Evolutionary conservation across 2,329 filamentous ascomycete species (phyloP).

Genomic region (Saccharata proteae): DNA sequence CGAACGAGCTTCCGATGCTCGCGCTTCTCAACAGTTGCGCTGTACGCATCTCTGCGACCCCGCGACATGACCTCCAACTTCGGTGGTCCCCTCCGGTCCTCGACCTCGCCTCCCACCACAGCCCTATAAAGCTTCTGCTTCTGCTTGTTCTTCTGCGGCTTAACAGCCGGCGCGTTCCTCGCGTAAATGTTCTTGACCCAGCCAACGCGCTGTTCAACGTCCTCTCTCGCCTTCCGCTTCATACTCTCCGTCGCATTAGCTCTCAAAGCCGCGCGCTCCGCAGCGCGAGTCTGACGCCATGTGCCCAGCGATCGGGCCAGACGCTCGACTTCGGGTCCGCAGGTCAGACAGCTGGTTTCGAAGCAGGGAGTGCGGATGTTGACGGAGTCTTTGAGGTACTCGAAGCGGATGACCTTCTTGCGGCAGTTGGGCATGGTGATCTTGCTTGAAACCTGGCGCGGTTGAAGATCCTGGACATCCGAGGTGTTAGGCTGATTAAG

Average conservation of each 20-base stretch:
- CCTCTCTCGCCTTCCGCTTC: no score
- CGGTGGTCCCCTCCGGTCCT: background rate
- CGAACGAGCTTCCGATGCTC: no score
- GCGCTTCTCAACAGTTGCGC: no score
- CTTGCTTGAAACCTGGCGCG: no score
- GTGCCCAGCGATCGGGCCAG: no score
- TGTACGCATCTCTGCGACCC: no score
- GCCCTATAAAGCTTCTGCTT: no score
- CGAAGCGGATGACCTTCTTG: constrained; percentile 3
- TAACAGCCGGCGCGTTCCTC: constrained; percentile 1
- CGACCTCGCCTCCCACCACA: background rate
- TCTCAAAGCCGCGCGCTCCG: background rate
- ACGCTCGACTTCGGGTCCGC: no score
- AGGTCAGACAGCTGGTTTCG: constrained; percentile 3
- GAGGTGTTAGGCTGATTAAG: no score
- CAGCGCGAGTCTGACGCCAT: no score
- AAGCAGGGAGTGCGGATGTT: constrained; percentile 2
- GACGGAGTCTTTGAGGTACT: constrained; percentile 2
- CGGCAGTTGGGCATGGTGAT: constrained; percentile 8
- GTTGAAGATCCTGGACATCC: no score
- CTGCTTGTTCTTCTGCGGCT: background rate
- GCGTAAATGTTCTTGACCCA: background rate
- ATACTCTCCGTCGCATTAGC: no score
- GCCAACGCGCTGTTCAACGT: background rate
- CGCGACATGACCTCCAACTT: background rate